Percentiles rank a stretch among this genome's conserved stretches.
These are phyloP conservation scores for Hericium rajendrae DNA, from an alignment of 768 basidiomycete species.

Conservation along the genomic window DNA sequence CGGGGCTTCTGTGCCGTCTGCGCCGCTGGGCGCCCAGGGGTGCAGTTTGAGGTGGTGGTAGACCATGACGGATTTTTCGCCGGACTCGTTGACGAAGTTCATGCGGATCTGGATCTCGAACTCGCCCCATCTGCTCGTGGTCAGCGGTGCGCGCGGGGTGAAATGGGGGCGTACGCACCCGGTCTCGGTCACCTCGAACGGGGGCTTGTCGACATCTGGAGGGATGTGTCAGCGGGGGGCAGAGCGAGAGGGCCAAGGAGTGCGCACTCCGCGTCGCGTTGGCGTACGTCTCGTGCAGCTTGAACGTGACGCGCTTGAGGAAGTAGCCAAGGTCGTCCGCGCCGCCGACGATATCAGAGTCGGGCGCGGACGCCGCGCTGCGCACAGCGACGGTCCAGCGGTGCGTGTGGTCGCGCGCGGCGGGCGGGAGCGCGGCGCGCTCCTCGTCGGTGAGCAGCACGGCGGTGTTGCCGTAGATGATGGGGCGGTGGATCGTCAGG, in stretches of 20 bases:
- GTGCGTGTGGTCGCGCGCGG: conserved; percentile 71
- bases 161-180: conserved; percentile 41
- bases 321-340: conserved; percentile 87
- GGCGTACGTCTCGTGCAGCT: conserved; percentile 92
- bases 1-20: conserved; percentile 59
- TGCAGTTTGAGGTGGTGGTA: conserved; percentile 95
- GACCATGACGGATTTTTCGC: conserved; percentile 80
- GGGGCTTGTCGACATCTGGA: conserved; percentile 82
- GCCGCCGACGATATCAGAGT: conserved; percentile 75
- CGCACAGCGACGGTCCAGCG: conserved; percentile 95
- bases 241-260: background rate
- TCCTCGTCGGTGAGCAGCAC: conserved; percentile 68
- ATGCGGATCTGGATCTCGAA: conserved; percentile 94
- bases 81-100: conserved; percentile 80
- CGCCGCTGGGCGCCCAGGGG: conserved; percentile 65
- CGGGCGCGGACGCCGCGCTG: conserved; percentile 68
- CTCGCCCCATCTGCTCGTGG: conserved; percentile 77
- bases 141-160: background rate
- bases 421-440: conserved; percentile 39
- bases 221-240: conserved; percentile 2
- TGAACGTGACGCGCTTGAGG: conserved; percentile 95
- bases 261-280: conserved; percentile 80
- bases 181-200: conserved; percentile 93
- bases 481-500: conserved; percentile 75
- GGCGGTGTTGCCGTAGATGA: conserved; percentile 95